Conservation (phyloP, 2,329 filamentous ascomycete genomes). For the Periconia digitata region DNA sequence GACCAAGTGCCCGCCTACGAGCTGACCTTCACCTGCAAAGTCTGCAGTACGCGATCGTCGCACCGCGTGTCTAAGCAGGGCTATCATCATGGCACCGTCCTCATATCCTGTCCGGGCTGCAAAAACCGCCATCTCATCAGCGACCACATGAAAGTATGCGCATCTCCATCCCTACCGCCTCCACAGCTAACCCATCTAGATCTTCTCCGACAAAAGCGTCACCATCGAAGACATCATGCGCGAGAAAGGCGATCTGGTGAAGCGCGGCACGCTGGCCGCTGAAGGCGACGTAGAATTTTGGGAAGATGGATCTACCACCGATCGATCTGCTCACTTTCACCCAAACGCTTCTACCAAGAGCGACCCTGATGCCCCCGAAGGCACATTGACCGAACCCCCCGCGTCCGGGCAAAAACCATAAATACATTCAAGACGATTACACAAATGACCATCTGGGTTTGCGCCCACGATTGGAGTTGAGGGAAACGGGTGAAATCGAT, state of each 20-base stretch:
- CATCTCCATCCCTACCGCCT: background rate
- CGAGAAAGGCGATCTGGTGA: conserved; percentile 73
- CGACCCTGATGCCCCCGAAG: conserved; percentile 13
- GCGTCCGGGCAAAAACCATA: background rate
- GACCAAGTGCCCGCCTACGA: conserved; percentile 70
- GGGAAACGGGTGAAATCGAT: too few relatives aligned
- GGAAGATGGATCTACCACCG: conserved; percentile 64
- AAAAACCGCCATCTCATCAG: conserved; percentile 87
- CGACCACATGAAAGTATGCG: conserved; percentile 72
- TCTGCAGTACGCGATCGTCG: conserved; percentile 76
- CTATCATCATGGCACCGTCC: conserved; percentile 85
- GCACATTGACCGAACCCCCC: conserved; percentile 13
- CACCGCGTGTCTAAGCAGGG: conserved; percentile 92
- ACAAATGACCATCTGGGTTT: too few relatives aligned
- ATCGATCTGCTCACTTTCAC: conserved; percentile 38
- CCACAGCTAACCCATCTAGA: conserved; percentile 43
- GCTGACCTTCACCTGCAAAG: conserved; percentile 89
- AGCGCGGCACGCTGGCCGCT: conserved; percentile 69
- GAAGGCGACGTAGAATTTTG: conserved; percentile 93
- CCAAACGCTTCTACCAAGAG: conserved; percentile 23
- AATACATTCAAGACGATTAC: too few relatives aligned
- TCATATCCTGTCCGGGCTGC: conserved; percentile 87
- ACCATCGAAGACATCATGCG: conserved; percentile 78
- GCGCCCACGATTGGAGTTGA: too few relatives aligned
- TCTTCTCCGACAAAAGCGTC: conserved; percentile 70